phyloP scores from a whole-genome alignment of 768 basidiomycete species.

The Kwoniella dejecticola region DNA sequence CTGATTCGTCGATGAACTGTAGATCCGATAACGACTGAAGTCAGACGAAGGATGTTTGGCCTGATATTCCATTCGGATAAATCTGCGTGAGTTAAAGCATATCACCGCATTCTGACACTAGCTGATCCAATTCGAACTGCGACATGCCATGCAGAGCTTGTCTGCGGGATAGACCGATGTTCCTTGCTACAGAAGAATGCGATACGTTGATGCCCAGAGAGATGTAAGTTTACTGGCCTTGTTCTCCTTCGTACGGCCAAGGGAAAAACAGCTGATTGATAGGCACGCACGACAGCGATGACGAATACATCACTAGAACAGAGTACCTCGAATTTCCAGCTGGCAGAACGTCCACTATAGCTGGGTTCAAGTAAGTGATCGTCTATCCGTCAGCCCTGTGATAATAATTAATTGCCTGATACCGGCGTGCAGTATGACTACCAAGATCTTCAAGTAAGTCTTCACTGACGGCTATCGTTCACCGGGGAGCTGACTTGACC shows the following conservation, averaged over 20 bases:
- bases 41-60: slow-evolving; percentile 14
- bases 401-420: too few relatives aligned
- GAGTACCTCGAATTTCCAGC: slow-evolving; percentile 8
- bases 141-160: slow-evolving; percentile 8
- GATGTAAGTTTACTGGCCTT: slow-evolving; percentile 4
- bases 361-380: slow-evolving; percentile 10
- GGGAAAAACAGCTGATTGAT: background rate
- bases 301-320: slow-evolving; percentile 13
- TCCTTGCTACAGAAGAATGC: slow-evolving; percentile 13
- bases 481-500: too few relatives aligned
- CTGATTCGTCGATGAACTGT: background rate
- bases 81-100: slow-evolving; percentile 5
- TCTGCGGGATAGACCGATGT: slow-evolving; percentile 10
- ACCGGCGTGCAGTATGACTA: slow-evolving; percentile 8
- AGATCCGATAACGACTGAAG: slow-evolving; percentile 16
- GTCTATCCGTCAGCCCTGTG: too few relatives aligned
- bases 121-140: background rate
- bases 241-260: too few relatives aligned
- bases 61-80: slow-evolving; percentile 13
- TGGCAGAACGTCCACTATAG: slow-evolving; percentile 1
- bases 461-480: background rate
- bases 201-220: slow-evolving; percentile 13
- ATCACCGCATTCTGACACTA: background rate
- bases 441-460: slow-evolving; percentile 17
- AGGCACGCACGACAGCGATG: background rate